A percentile compares a stretch with the other conserved stretches of the same genome.
Conservation (phyloP, 208 protist genomes). For the Wallacemonas collosoma region DNA sequence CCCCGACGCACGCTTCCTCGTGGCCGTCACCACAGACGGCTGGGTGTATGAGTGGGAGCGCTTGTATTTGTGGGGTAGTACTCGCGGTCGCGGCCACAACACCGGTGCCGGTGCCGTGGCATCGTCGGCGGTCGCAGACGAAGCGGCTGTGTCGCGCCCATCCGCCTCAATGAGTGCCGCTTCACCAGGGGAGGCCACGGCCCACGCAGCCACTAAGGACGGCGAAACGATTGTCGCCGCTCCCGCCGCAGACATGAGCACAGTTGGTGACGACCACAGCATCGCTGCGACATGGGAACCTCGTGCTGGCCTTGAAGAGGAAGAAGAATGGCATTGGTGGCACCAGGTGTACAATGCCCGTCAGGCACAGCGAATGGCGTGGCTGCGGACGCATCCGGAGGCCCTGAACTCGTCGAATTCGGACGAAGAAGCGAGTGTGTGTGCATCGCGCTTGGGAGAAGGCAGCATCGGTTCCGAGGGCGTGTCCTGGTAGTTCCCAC, state of each 20-base stretch:
- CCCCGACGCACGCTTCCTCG: slow-evolving; percentile 50
- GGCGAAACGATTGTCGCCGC: no score
- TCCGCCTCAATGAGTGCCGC: no score
- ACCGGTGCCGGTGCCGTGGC: no score
- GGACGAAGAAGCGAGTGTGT: slow-evolving; percentile 16
- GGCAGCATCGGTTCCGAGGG: neutral
- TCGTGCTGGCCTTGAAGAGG: slow-evolving; percentile 11
- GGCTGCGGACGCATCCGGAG: slow-evolving; percentile 10
- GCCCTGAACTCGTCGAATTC: slow-evolving; percentile 6
- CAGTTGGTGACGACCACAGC: neutral
- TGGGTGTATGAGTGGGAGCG: slow-evolving; percentile 65
- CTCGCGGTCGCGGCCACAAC: neutral
- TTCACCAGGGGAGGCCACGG: no score
- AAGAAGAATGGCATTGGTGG: slow-evolving; percentile 26
- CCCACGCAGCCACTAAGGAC: no score
- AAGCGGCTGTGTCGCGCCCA: no score
- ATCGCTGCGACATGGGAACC: neutral
- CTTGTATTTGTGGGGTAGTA: slow-evolving; percentile 32
- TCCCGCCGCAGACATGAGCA: no score
- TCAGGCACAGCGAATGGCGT: slow-evolving; percentile 12
- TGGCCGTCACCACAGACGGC: slow-evolving; percentile 53
- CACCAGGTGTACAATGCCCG: slow-evolving; percentile 13
- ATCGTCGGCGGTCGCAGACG: no score
- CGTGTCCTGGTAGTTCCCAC: neutral
- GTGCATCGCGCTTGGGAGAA: slow-evolving; percentile 3